A percentile compares a stretch with the other conserved stretches of the same genome.
These are phyloP conservation scores for Boletus tylopilopsis DNA, from an alignment of 768 basidiomycete genomes.

Conservation along the genomic window DNA sequence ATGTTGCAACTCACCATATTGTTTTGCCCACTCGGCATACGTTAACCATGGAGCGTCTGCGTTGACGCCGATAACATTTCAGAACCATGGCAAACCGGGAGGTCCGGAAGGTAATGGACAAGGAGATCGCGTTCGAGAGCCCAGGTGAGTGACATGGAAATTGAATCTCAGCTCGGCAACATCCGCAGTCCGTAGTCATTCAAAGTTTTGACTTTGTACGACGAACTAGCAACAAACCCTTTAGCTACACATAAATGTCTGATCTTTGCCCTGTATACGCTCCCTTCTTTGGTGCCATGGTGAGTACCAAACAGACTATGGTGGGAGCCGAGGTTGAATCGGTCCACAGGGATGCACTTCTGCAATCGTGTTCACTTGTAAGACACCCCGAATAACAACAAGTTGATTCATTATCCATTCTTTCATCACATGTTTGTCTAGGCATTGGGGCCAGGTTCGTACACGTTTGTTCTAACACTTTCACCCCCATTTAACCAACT, in stretches of 20 bases:
- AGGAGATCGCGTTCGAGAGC: no score
- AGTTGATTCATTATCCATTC: neutral
- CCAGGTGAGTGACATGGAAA: no score
- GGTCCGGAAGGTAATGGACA: no score
- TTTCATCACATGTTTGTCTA: conserved; percentile 22
- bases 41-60: neutral
- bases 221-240: neutral
- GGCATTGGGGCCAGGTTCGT: conserved; percentile 84
- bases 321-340: conserved; percentile 8
- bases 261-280: conserved; percentile 93
- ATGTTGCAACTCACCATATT: neutral
- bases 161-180: no score
- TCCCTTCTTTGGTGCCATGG: conserved; percentile 98
- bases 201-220: no score
- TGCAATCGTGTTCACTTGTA: conserved; percentile 97
- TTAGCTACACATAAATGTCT: conserved; percentile 44
- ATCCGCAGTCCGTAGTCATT: no score
- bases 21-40: neutral
- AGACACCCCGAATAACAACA: conserved; percentile 37
- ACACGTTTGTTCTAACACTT: neutral
- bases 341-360: conserved; percentile 80
- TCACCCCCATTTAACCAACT: neutral
- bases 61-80: no score
- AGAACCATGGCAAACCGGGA: no score
- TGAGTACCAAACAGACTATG: conserved; percentile 34